Conservation (phyloP, 164 flowering plant species). For the Brasenia schreberi region DNA sequence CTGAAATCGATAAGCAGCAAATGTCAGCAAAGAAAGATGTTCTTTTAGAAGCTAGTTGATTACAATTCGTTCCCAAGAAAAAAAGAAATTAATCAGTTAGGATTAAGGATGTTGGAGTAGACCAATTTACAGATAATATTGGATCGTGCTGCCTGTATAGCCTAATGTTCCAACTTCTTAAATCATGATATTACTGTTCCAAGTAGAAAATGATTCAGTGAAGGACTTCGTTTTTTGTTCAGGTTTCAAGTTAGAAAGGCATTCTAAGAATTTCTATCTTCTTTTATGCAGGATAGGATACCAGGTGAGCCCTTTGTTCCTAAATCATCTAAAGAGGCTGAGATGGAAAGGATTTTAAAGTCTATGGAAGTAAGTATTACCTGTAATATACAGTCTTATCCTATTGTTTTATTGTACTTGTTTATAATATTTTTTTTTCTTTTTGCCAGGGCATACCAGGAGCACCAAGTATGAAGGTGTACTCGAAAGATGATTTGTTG, state of each 20-base stretch:
- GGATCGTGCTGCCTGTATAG: too few relatives aligned
- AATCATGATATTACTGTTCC: too few relatives aligned
- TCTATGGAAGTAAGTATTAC: constrained; percentile 64
- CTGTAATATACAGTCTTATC: background rate
- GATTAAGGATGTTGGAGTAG: too few relatives aligned
- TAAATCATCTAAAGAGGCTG: constrained; percentile 78
- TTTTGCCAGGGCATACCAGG: constrained; percentile 81
- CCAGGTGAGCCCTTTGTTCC: constrained; percentile 83
- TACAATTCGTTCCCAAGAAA: too few relatives aligned
- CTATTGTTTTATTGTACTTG: background rate
- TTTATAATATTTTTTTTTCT: background rate
- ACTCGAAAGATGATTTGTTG: constrained; percentile 78
- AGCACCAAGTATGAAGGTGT: constrained; percentile 93
- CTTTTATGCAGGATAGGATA: constrained; percentile 41
- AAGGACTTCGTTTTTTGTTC: too few relatives aligned
- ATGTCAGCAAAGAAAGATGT: too few relatives aligned
- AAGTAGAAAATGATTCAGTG: too few relatives aligned
- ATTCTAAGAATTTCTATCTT: background rate
- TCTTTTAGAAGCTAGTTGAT: too few relatives aligned
- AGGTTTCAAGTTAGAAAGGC: background rate
- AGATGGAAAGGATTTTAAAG: constrained; percentile 76
- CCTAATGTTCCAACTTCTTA: too few relatives aligned
- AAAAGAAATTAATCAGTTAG: too few relatives aligned
- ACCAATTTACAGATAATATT: too few relatives aligned
- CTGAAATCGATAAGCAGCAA: too few relatives aligned